Evolutionary conservation across 75 land plant genomes (phyloP).

Genomic region (Selaginella moellendorffii): DNA sequence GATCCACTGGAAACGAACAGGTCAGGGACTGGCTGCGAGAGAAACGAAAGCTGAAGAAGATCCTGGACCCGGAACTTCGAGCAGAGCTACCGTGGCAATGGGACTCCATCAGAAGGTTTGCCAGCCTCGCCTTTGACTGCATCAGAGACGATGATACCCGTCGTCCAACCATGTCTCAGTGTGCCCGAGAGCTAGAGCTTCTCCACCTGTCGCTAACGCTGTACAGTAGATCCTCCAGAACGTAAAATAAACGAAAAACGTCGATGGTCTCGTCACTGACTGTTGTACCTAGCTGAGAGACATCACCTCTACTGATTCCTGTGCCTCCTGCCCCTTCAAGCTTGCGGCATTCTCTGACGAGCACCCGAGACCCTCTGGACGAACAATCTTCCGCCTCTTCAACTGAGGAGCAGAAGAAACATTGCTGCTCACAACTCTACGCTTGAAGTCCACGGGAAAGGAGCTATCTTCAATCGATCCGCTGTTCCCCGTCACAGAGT

Average conservation of each 20-base stretch:
- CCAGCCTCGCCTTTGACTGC: slow-evolving; percentile 6
- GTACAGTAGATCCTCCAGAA: neutral
- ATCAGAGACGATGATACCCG: slow-evolving; percentile 6
- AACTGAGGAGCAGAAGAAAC: neutral
- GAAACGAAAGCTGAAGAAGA: slow-evolving; percentile 7
- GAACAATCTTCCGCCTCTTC: neutral
- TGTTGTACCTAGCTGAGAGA: neutral
- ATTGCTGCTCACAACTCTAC: neutral
- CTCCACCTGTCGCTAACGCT: neutral
- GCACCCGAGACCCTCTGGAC: neutral
- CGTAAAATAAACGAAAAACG: neutral
- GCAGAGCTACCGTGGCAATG: neutral
- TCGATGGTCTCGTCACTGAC: neutral
- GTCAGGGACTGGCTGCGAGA: neutral
- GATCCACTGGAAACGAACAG: too few species aligned
- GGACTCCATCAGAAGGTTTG: slow-evolving; percentile 1
- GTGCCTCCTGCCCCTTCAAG: neutral
- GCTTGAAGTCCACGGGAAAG: neutral
- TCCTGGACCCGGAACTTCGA: neutral
- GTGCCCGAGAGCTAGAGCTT: neutral
- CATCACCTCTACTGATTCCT: neutral
- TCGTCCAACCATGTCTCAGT: slow-evolving; percentile 1
- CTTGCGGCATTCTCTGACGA: neutral
- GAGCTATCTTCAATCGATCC: too few species aligned
- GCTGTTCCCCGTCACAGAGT: too few species aligned